These are phyloP conservation scores for Penicillium manginii DNA, from an alignment of 495 filamentous ascomycete genomes.

Conservation along the genomic window DNA sequence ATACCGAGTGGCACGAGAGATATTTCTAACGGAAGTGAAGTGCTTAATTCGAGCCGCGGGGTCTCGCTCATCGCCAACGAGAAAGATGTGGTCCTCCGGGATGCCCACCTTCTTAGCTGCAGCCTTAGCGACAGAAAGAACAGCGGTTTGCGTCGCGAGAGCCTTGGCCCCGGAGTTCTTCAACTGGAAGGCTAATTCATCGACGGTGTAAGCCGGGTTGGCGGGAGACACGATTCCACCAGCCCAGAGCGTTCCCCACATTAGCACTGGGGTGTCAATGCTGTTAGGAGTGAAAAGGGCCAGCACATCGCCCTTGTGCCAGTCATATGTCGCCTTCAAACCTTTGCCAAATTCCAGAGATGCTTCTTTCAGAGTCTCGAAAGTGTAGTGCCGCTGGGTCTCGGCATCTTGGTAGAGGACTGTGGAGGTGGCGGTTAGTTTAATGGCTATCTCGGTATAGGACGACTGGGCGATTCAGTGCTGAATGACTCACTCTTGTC, in stretches of 20 bases:
- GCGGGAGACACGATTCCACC: slow-evolving; percentile 81
- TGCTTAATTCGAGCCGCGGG: slow-evolving; percentile 65
- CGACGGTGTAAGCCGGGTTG: slow-evolving; percentile 83
- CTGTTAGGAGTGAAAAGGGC: slow-evolving; percentile 73
- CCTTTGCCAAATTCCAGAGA: slow-evolving; percentile 80
- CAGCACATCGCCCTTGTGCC: slow-evolving; percentile 80
- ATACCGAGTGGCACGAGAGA: slow-evolving; percentile 51
- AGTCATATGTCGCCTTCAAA: slow-evolving; percentile 69
- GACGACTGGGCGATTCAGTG: too few relatives aligned
- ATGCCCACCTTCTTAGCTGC: slow-evolving; percentile 74
- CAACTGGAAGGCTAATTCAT: slow-evolving; percentile 89
- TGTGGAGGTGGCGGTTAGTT: slow-evolving; percentile 37
- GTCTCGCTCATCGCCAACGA: slow-evolving; percentile 78
- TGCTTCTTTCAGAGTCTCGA: slow-evolving; percentile 62
- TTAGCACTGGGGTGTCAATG: slow-evolving; percentile 72
- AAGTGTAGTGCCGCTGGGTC: slow-evolving; percentile 75
- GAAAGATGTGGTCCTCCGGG: slow-evolving; percentile 63
- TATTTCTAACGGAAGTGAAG: slow-evolving; percentile 71
- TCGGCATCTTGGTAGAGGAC: slow-evolving; percentile 81
- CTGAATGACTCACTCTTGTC: slow-evolving; percentile 39
- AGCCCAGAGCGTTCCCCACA: slow-evolving; percentile 82
- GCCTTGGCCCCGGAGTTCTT: slow-evolving; percentile 78
- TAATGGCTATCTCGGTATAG: not conserved
- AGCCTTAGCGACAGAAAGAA: slow-evolving; percentile 62
- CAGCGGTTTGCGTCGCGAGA: slow-evolving; percentile 69